Base-by-base conservation (phyloP, 176 grass and related monocot genomes). In the Rhynchospora tenuis region DNA sequence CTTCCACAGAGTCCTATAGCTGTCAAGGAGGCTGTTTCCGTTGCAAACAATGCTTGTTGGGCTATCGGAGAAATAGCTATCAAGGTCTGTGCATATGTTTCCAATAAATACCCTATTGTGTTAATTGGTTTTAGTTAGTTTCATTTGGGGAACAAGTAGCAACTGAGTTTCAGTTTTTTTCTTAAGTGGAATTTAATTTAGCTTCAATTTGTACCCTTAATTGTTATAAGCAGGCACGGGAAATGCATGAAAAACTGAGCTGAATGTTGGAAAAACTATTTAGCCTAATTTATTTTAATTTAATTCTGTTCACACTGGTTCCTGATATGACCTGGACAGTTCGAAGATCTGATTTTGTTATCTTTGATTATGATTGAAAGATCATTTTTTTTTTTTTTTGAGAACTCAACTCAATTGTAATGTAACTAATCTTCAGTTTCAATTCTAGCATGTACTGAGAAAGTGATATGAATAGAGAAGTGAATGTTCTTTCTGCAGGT, bases 11-110 rank as follows among this genome's bases (percentile, higher is more conserved):
- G 46, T 63, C 86, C 89, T 7, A 85, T 87, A 63, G 83, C 67
- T 47, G 88, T 98, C 69, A 98, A 98, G 86, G 96, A 95, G 81
- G 91, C 93, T 70, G 88, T 91, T 13, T 98, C 96, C 52, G 96
- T 95, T 17, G 96, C 96, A 64, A 98, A 98, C 69, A 98, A 98
- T 87, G 96, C 96, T 83, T 98, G 96, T 59, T 98, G 96, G 96
- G 96, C 96, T 46, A 95, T 98, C 83, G 96, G 96, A 83, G 93
- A 98, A 91, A 83, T 98, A 82, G 96, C 93, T 55, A 88, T 95
- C 83, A 94, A 98, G 91, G 96, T 98, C 17, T 1, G 87, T 79
- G 82, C 52, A 71, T 80, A 51, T 89, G 62, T 62, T 81, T 59
- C 16, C 2, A 51, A 80, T 12, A 46, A 63, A 15, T 23, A 47